phyloP scores from a whole-genome alignment of 2,329 filamentous ascomycete genomes.

The Purpureocillium lavendulum region DNA sequence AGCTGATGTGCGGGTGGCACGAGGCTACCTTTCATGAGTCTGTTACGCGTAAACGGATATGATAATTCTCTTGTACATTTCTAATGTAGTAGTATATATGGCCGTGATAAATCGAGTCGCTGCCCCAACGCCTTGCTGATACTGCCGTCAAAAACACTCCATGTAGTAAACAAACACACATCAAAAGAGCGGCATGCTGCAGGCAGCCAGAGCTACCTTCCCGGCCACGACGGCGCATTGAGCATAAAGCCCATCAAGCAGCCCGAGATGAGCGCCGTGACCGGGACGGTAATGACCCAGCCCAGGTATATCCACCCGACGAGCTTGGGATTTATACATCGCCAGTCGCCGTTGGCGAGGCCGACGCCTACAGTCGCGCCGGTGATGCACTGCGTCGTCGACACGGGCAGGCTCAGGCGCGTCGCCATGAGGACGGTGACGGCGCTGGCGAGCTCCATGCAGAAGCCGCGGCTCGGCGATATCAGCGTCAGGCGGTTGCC shows the following conservation, averaged over 20 bases:
- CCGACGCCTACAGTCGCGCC: constrained; percentile 44
- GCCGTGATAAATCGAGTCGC: too few species aligned
- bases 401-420: constrained; percentile 39
- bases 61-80: too few species aligned
- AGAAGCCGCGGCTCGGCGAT: constrained; percentile 43
- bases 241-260: constrained; percentile 45
- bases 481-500: constrained; percentile 48
- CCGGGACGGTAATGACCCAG: constrained; percentile 43
- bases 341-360: constrained; percentile 38
- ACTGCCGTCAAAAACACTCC: too few species aligned
- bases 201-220: too few species aligned
- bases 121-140: too few species aligned
- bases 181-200: too few species aligned
- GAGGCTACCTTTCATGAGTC: too few species aligned
- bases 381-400: constrained; percentile 45
- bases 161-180: too few species aligned
- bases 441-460: constrained; percentile 41
- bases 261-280: constrained; percentile 31
- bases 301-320: constrained; percentile 38
- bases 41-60: too few species aligned
- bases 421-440: constrained; percentile 47
- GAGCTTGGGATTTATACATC: constrained; percentile 39
- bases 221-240: constrained; percentile 24
- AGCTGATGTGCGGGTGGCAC: neutral
- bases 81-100: too few species aligned